Conservation (phyloP, 163 green algal genomes). For the Prototheca wickerhamii region DNA sequence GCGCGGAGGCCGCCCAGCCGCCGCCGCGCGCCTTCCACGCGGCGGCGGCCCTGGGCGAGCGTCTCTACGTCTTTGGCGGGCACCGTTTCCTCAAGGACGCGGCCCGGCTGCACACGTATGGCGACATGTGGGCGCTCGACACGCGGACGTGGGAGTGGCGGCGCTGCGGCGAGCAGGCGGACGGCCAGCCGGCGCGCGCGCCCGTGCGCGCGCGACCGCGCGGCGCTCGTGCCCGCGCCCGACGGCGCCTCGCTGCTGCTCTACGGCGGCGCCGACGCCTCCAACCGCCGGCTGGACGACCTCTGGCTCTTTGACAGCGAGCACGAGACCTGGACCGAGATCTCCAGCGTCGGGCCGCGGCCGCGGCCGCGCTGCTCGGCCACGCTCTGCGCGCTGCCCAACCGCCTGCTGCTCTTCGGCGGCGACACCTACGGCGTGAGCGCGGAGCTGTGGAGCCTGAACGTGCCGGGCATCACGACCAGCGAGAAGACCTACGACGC, state of each 20-base stretch:
- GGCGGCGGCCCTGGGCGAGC: constrained; percentile 31
- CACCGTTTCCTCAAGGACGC: constrained; percentile 38
- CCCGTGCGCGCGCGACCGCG: constrained; percentile 37
- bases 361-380: constrained; percentile 32
- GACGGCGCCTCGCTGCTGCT: constrained; percentile 28
- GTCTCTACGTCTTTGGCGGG: constrained; percentile 59
- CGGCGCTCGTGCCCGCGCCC: constrained; percentile 22
- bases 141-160: constrained; percentile 46
- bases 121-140: constrained; percentile 43
- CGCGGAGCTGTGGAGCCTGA: not conserved
- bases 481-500: not conserved
- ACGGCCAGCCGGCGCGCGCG: constrained; percentile 8
- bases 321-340: constrained; percentile 34
- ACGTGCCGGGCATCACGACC: not conserved
- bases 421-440: constrained; percentile 4
- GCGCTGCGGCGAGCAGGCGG: constrained; percentile 9
- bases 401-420: constrained; percentile 22
- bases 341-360: constrained; percentile 13
- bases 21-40: constrained; percentile 42
- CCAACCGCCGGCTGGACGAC: constrained; percentile 39
- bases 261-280: constrained; percentile 36
- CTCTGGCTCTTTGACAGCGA: constrained; percentile 34
- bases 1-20: constrained; percentile 21
- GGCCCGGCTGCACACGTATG: constrained; percentile 40
- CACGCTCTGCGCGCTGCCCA: constrained; percentile 23